These are phyloP conservation scores for Aureobasidium leucospermi DNA, from an alignment of 2,329 filamentous ascomycete genomes.

Conservation along the genomic window DNA sequence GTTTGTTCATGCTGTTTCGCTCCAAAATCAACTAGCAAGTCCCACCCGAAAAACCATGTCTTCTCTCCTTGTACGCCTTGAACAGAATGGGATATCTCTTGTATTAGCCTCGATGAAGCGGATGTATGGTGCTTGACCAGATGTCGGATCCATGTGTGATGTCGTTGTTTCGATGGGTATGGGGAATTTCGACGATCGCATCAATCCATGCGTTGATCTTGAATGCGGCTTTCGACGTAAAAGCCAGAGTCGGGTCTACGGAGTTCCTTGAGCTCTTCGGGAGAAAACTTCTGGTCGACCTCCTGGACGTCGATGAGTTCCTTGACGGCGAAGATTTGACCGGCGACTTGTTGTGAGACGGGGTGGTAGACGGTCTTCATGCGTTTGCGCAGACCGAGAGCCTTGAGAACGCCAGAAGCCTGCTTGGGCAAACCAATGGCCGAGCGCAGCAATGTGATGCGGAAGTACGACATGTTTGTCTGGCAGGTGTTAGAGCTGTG, in stretches of 20 bases:
- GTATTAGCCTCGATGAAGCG: background rate
- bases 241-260: slow-evolving; percentile 74
- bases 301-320: slow-evolving; percentile 80
- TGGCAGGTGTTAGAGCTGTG: background rate
- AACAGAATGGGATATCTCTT: background rate
- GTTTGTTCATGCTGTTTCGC: background rate
- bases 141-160: background rate
- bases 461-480: slow-evolving; percentile 68
- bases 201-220: slow-evolving; percentile 10
- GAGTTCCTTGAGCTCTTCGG: slow-evolving; percentile 61
- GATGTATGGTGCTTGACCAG: background rate
- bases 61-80: slow-evolving; percentile 1
- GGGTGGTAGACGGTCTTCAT: slow-evolving; percentile 85
- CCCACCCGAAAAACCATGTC: background rate
- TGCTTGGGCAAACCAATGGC: slow-evolving; percentile 77
- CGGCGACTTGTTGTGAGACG: slow-evolving; percentile 70
- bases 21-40: background rate
- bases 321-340: slow-evolving; percentile 91
- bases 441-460: slow-evolving; percentile 82
- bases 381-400: slow-evolving; percentile 78
- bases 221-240: slow-evolving; percentile 58
- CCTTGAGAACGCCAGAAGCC: slow-evolving; percentile 70
- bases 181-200: background rate
- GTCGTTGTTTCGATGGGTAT: background rate
- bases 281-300: slow-evolving; percentile 58